These are phyloP conservation scores for Arthromyces matolae DNA, from an alignment of 768 basidiomycete species.

Conservation along the genomic window DNA sequence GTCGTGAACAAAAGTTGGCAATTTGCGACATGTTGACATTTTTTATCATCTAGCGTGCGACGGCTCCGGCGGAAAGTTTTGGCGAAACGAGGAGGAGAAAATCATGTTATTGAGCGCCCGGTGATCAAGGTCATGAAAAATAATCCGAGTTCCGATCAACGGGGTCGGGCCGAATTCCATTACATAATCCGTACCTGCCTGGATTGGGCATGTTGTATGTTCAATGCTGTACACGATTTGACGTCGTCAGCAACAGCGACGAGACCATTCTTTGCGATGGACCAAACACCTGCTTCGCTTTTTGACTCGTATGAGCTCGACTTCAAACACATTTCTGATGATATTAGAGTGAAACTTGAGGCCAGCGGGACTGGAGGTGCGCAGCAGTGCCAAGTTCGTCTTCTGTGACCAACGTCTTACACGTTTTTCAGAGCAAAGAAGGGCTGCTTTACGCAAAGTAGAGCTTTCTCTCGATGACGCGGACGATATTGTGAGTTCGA, in stretches of 20 bases:
- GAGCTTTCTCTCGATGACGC: conserved; percentile 93
- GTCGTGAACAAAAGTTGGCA: too few species aligned
- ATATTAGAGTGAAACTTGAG: conserved; percentile 74
- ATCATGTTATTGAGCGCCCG: too few species aligned
- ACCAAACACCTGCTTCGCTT: conserved; percentile 63
- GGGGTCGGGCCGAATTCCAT: too few species aligned
- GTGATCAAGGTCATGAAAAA: too few species aligned
- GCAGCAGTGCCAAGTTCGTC: neutral
- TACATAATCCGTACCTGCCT: too few species aligned
- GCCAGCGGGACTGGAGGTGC: conserved; percentile 51
- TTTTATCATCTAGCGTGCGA: too few species aligned
- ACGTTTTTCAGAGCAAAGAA: conserved; percentile 65
- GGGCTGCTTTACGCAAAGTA: conserved; percentile 72
- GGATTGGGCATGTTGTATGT: too few species aligned
- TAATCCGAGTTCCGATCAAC: too few species aligned
- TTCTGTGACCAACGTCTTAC: neutral
- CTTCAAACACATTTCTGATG: conserved; percentile 66
- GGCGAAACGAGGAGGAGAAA: too few species aligned
- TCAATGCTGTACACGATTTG: too few species aligned
- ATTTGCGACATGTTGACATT: too few species aligned
- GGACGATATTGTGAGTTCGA: conserved; percentile 76
- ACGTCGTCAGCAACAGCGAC: conserved; percentile 3
- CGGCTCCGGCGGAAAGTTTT: too few species aligned
- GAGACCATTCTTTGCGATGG: conserved; percentile 42
- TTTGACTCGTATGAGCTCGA: conserved; percentile 85